Evolutionary conservation across 495 filamentous ascomycete species (phyloP).

Genomic region (Collariella sp.): DNA sequence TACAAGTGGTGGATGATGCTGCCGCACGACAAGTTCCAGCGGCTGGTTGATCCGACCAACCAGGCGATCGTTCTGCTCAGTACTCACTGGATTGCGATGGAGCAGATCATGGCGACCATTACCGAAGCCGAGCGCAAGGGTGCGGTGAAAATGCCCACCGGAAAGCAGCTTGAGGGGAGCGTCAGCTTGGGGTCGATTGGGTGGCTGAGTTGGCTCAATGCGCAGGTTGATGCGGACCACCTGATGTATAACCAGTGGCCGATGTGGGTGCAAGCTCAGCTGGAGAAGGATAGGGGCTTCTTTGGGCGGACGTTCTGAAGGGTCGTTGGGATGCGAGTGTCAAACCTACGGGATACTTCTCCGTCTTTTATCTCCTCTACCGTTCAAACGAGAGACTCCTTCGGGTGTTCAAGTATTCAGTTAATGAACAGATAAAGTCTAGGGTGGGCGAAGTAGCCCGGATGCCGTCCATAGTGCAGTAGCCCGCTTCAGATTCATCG

Average conservation of each 20-base stretch:
- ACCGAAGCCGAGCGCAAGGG: slow-evolving; percentile 25
- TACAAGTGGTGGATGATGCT: slow-evolving; percentile 45
- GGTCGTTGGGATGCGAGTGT: background rate
- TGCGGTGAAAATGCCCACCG: slow-evolving; percentile 8
- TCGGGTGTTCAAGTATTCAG: too few relatives aligned
- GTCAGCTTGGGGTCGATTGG: slow-evolving; percentile 25
- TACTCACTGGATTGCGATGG: slow-evolving; percentile 50
- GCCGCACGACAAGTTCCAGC: slow-evolving; percentile 45
- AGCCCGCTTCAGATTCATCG: too few relatives aligned
- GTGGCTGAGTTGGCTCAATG: slow-evolving; percentile 39
- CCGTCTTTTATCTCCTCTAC: background rate
- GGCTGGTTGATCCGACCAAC: slow-evolving; percentile 43
- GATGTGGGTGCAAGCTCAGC: slow-evolving; percentile 39
- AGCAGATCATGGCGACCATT: slow-evolving; percentile 48
- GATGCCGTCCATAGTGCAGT: too few relatives aligned
- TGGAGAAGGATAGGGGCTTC: slow-evolving; percentile 24
- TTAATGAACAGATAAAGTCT: too few relatives aligned
- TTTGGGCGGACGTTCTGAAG: slow-evolving; percentile 28
- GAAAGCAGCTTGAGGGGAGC: background rate
- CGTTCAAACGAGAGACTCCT: too few relatives aligned
- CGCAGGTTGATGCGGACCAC: slow-evolving; percentile 32
- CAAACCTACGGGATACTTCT: background rate
- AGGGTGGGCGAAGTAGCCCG: too few relatives aligned
- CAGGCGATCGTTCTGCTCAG: slow-evolving; percentile 43
- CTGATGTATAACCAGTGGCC: slow-evolving; percentile 38